A percentile compares a stretch with the other conserved stretches of the same genome.
Evolutionary conservation across 2,329 filamentous ascomycete species (phyloP).

Genomic region (Tolypocladium pustulatum): DNA sequence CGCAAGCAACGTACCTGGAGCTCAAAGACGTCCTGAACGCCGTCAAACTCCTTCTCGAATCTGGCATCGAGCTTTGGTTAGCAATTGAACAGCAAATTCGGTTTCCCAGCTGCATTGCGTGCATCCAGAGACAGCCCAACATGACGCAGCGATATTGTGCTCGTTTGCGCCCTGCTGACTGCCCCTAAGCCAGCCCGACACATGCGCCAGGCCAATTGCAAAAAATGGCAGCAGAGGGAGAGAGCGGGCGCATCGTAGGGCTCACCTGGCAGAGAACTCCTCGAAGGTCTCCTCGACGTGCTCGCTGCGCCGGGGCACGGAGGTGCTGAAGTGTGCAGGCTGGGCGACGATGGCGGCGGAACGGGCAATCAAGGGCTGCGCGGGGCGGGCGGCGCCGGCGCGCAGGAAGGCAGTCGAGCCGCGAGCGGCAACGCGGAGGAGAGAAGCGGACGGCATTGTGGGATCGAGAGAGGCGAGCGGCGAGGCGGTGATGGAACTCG

Average conservation of each 20-base stretch:
- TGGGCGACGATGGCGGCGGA: conserved; percentile 35
- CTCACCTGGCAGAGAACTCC: conserved; percentile 95
- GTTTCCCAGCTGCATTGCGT: not conserved
- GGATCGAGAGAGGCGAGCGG: conserved; percentile 15
- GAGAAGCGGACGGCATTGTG: conserved; percentile 53
- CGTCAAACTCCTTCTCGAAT: conserved; percentile 99
- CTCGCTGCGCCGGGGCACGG: conserved; percentile 41
- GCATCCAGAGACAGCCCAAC: not conserved
- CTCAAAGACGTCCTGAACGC: conserved; percentile 98
- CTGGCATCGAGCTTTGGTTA: conserved; percentile 38
- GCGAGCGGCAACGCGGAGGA: conserved; percentile 64
- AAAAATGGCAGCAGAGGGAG: not conserved
- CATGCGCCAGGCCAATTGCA: not conserved
- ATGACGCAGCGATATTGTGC: not conserved
- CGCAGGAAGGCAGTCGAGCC: conserved; percentile 54
- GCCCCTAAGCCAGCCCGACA: conserved; percentile 2
- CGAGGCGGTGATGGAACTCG: conserved; percentile 10
- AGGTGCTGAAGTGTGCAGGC: conserved; percentile 51
- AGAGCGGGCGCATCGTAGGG: conserved; percentile 2
- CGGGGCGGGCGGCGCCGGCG: conserved; percentile 48
- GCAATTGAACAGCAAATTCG: not conserved
- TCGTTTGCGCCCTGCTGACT: not conserved
- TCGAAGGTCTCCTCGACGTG: conserved; percentile 97
- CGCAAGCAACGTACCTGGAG: conserved; percentile 67
- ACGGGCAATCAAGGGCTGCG: conserved; percentile 43